A percentile compares a stretch with the other conserved stretches of the same genome.
Evolutionary conservation across 2,329 filamentous ascomycete genomes (phyloP).

Genomic region (Diaporthe sp.): DNA sequence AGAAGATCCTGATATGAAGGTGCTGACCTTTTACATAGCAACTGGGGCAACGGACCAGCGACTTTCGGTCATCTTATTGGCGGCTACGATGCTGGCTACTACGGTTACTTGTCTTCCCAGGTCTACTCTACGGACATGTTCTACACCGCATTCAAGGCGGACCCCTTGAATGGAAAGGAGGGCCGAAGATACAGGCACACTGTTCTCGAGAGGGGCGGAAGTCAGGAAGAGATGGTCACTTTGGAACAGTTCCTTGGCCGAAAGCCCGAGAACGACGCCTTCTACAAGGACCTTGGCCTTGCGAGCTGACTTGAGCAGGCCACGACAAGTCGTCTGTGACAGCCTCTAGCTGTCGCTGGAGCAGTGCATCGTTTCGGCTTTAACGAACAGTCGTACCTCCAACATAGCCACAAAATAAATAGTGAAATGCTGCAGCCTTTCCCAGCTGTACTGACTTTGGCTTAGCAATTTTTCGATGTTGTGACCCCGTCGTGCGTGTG

Average conservation of each 20-base stretch:
- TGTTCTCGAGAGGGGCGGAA: constrained; percentile 83
- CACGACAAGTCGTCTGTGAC: constrained; percentile 34
- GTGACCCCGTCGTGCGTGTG: background rate
- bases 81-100: constrained; percentile 89
- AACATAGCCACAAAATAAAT: background rate
- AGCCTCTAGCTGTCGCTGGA: background rate
- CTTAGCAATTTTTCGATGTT: background rate
- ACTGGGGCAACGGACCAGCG: constrained; percentile 83
- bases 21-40: constrained; percentile 56
- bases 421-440: background rate
- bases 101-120: constrained; percentile 80
- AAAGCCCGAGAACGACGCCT: constrained; percentile 82
- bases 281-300: constrained; percentile 82
- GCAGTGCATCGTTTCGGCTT: background rate
- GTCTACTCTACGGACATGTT: constrained; percentile 93
- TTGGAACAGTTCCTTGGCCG: constrained; percentile 84
- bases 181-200: constrained; percentile 83
- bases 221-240: constrained; percentile 85
- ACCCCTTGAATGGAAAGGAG: constrained; percentile 83
- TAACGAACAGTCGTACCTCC: background rate
- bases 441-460: background rate
- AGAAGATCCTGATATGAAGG: background rate
- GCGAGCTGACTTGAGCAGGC: constrained; percentile 43
- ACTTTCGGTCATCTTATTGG: constrained; percentile 88
- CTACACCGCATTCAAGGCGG: constrained; percentile 80